A percentile compares a stretch with the other conserved stretches of the same genome.
Evolutionary conservation across 208 protist species (phyloP).

Genomic region (Strigomonas galati): DNA sequence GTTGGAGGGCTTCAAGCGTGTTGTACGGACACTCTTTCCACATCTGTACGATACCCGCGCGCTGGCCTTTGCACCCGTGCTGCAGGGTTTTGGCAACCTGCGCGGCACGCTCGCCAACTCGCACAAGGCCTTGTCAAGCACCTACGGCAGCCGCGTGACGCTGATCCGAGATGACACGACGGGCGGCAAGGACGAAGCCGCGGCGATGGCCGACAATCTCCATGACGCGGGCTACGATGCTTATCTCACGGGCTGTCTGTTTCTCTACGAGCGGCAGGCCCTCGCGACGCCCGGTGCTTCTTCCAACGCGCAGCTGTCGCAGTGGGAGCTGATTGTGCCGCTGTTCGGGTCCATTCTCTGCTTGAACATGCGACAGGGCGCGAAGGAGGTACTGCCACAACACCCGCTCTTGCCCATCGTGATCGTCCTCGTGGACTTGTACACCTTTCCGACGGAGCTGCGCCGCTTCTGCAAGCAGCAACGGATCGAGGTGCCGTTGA

Average conservation of each 20-base stretch:
- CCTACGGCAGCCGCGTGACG: background rate
- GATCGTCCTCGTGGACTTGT: too few species aligned
- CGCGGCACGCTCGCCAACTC: slow-evolving; percentile 30
- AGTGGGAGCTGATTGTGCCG: slow-evolving; percentile 6
- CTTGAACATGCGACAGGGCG: slow-evolving; percentile 13
- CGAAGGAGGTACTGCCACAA: too few species aligned
- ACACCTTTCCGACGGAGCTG: too few species aligned
- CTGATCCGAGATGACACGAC: background rate
- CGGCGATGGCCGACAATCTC: background rate
- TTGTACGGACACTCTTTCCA: slow-evolving; percentile 43
- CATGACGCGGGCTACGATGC: slow-evolving; percentile 58
- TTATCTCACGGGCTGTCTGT: slow-evolving; percentile 53
- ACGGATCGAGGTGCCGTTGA: too few species aligned
- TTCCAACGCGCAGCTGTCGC: background rate
- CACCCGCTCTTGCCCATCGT: too few species aligned
- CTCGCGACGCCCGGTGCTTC: slow-evolving; percentile 3
- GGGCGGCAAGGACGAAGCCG: background rate
- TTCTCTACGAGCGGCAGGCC: slow-evolving; percentile 30
- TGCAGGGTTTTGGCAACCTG: slow-evolving; percentile 40
- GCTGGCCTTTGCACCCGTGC: slow-evolving; percentile 30
- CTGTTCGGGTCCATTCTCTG: slow-evolving; percentile 34
- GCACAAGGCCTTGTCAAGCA: background rate
- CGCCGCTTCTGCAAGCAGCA: too few species aligned
- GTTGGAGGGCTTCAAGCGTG: slow-evolving; percentile 38
- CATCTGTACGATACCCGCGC: slow-evolving; percentile 63